Evolutionary conservation across 108 stramenopile genomes (phyloP), one percentile per base, ranked within the genome.

Genomic region (Fistulifera pelliculosa): DNA sequence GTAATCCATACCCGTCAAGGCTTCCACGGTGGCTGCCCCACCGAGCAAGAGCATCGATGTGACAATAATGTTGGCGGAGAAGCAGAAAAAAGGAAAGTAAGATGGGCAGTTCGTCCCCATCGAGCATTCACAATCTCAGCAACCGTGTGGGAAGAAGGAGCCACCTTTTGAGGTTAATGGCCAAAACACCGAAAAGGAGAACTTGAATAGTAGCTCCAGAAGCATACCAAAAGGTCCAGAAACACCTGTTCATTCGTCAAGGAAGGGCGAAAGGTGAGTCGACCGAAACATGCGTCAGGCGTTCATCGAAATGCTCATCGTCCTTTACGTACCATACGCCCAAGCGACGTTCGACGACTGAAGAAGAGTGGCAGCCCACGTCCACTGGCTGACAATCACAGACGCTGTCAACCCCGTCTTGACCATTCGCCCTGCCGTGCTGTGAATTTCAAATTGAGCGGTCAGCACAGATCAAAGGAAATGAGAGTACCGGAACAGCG

Each of bases 11-110:
- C 94, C 94, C 39, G 91, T 93, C 38, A 95, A 64, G 10, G 94
- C 94, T 60, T 85, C 72, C 18, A 91, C 82, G 23, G 91, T 93
- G 43, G 91, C 91, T 15, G 91, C 91, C 38, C 94, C 94, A 58
- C 94, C 94, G 42, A 95, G 87, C 74, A 95, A 83, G 52, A 95
- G 89, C 94, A 95, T 95, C 31, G 89, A 78, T 14, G 94, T 95
- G 10, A 76, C 54, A 80, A 90, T 75, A 75, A 85, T 71, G 74
- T 85, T 76, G 81, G 86, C 57, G 78, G 68, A 53, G 58, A 95
- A 83, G 59, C 80, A 80, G 56, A 94, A 95, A 83, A 78, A 56
- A 95, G 81, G 75, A 95, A 95, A 39, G 89, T 88, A 66, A 76
- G 68, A 71, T 95, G 94, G 17, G 91, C 89, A 8, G 60, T 56